Evolutionary conservation across 352 stramenopile species (phyloP).

Genomic region (Pythium phragmiticola): DNA sequence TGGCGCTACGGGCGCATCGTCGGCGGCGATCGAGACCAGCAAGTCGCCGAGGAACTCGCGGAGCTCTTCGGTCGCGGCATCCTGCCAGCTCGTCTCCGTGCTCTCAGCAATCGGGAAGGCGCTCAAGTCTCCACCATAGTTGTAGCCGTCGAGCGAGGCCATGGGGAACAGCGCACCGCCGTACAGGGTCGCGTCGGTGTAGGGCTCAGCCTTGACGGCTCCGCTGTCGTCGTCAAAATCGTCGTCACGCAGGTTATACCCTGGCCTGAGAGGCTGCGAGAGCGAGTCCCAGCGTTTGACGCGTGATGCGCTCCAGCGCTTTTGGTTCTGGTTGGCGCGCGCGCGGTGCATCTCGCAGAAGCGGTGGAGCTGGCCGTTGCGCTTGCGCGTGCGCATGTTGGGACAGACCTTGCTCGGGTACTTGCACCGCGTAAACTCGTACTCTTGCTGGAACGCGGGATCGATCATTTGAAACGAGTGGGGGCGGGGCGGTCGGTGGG

Average conservation of each 20-base stretch:
- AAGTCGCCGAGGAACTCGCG: constrained; percentile 11
- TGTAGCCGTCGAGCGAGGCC: constrained; percentile 8
- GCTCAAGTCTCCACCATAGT: constrained; percentile 5
- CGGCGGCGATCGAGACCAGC: constrained; percentile 2
- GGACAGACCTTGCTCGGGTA: constrained; percentile 7
- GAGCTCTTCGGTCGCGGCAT: constrained; percentile 8
- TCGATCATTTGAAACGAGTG: not conserved
- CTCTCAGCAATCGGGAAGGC: not conserved
- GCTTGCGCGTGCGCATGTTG: constrained; percentile 5
- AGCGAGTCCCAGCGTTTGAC: constrained; percentile 12
- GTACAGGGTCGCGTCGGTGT: not conserved
- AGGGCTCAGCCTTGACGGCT: not conserved
- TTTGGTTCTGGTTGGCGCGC: constrained; percentile 1
- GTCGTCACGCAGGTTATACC: not conserved
- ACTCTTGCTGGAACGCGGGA: constrained; percentile 2
- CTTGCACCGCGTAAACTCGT: constrained; percentile 5
- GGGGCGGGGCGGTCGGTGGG: too few species aligned
- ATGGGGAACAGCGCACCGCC: not conserved
- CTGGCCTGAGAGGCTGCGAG: not conserved
- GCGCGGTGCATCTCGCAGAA: constrained; percentile 4
- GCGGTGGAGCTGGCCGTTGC: constrained; percentile 7
- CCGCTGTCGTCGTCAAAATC: not conserved
- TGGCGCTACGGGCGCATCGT: not conserved
- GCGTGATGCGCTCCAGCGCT: constrained; percentile 4
- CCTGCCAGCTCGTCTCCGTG: constrained; percentile 4